Base-by-base conservation (phyloP, 2,329 filamentous ascomycete species). In the Talaromyces sp. region DNA sequence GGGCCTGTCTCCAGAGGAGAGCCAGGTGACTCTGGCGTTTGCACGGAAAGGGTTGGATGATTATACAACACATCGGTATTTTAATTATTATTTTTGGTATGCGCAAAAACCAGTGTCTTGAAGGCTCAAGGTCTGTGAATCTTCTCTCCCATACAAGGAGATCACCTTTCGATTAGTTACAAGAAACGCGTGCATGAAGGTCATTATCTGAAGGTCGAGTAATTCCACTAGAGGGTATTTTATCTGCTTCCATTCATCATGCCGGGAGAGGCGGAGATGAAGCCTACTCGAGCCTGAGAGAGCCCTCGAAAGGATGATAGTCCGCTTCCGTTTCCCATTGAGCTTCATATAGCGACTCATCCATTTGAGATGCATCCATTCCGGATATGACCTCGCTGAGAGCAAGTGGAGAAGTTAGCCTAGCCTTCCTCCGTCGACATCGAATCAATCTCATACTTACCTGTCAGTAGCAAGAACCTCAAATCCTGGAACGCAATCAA, bases 381-480 rank as follows among this genome's bases (percentile, higher is more conserved):
- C 79, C 79, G 28, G 72, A 69, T 59, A 77, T 73, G 28, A 81
- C 72, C 51, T 81, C 75, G 61, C 58, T 60, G 15, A 17, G n/a
- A 22, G 11, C 9, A 11, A 35, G 2, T 19, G 13, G n/a, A 48
- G 1, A 7, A 8, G n/a, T 48, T 10, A 48, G 45, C 5, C n/a
- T 10, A 48, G 45, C 5, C n/a, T 35, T 25, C 1, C n/a, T 48
- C 9, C 5, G 19, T 8, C 17, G 2, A 7, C 21, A 10, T 48
- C 11, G 13, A 13, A 11, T 13, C 33, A 35, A n/a, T 48, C 10
- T 3, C 11, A n/a, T 5, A 74, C 78, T 71, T 66, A 82, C 79
- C 80, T 78, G 64, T 82, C 79, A 19, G 72, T 71, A 5, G 78
- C 79, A 62, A 83, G 63, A 5, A 82, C 79, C 62, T 82, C 79